A percentile compares a stretch with the other conserved stretches of the same genome.
These are phyloP conservation scores for Selaginella moellendorffii DNA, from an alignment of 75 land plant species.

Conservation along the genomic window DNA sequence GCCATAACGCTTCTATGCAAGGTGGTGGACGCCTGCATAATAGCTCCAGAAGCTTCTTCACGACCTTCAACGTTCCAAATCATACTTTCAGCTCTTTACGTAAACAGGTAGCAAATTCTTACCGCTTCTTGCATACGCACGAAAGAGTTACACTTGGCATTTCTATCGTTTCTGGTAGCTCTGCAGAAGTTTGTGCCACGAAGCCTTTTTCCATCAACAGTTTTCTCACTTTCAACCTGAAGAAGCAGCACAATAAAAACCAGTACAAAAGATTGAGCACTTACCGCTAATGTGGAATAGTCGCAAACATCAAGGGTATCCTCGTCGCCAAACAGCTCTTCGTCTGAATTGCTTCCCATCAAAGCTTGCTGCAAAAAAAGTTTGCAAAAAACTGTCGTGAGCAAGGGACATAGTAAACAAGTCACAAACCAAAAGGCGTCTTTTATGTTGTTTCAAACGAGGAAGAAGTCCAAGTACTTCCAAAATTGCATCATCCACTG, in stretches of 20 bases:
- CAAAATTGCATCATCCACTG: slow-evolving; percentile 74
- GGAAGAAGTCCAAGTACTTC: slow-evolving; percentile 99
- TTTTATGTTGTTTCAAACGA: slow-evolving; percentile 76
- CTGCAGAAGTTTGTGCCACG: background rate
- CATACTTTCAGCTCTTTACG: too few relatives aligned
- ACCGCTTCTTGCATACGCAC: background rate
- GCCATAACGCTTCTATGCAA: slow-evolving; percentile 74
- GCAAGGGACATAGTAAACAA: background rate
- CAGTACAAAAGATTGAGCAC: background rate
- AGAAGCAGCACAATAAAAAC: background rate
- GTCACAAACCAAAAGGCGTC: slow-evolving; percentile 56
- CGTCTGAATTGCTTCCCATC: slow-evolving; percentile 66
- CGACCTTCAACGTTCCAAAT: too few relatives aligned
- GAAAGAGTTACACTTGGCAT: background rate
- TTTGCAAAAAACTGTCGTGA: background rate
- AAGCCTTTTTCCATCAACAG: background rate
- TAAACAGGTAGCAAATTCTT: too few relatives aligned
- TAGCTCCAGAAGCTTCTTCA: slow-evolving; percentile 26
- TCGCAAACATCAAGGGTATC: background rate
- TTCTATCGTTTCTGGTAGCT: background rate
- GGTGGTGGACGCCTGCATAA: slow-evolving; percentile 57
- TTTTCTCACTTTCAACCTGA: background rate
- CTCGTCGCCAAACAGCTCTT: slow-evolving; percentile 28
- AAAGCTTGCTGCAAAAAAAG: slow-evolving; percentile 54
- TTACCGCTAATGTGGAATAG: background rate